A percentile compares a stretch with the other conserved stretches of the same genome.
phyloP scores from a whole-genome alignment of 768 basidiomycete species.

The Auricularia auricula-judae region DNA sequence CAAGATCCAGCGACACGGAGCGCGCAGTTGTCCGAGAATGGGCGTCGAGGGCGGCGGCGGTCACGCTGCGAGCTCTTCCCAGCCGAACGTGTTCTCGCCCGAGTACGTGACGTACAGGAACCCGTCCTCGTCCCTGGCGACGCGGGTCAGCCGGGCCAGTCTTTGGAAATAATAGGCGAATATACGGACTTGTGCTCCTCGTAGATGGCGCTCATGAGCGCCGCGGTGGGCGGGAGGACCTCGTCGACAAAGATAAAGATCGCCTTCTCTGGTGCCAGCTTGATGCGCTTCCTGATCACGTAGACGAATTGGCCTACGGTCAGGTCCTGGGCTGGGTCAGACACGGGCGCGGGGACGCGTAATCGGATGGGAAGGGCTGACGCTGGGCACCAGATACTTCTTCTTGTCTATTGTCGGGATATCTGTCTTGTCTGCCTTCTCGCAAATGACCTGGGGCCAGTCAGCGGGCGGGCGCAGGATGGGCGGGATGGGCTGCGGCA shows the following conservation, averaged over 20 bases:
- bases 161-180: background rate
- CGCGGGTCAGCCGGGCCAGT: background rate
- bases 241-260: slow-evolving; percentile 99
- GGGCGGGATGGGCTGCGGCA: slow-evolving; percentile 13
- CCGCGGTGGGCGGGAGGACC: slow-evolving; percentile 94
- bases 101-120: slow-evolving; percentile 99
- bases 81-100: slow-evolving; percentile 90
- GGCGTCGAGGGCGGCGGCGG: slow-evolving; percentile 1
- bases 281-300: slow-evolving; percentile 99
- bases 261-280: slow-evolving; percentile 98
- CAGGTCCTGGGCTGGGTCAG: slow-evolving; percentile 50
- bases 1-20: background rate
- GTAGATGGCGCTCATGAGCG: slow-evolving; percentile 97
- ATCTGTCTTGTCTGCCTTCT: slow-evolving; percentile 97
- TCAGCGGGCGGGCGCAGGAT: slow-evolving; percentile 8
- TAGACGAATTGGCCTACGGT: slow-evolving; percentile 99
- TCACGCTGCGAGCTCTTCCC: slow-evolving; percentile 40
- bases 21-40: background rate
- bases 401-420: slow-evolving; percentile 99
- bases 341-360: background rate
- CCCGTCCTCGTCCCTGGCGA: slow-evolving; percentile 86
- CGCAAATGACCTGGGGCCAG: slow-evolving; percentile 84
- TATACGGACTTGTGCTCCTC: slow-evolving; percentile 94
- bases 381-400: slow-evolving; percentile 98
- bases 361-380: slow-evolving; percentile 27